These are phyloP conservation scores for Plantago elongata DNA, from an alignment of 257 asterid genomes.

Conservation along the genomic window DNA sequence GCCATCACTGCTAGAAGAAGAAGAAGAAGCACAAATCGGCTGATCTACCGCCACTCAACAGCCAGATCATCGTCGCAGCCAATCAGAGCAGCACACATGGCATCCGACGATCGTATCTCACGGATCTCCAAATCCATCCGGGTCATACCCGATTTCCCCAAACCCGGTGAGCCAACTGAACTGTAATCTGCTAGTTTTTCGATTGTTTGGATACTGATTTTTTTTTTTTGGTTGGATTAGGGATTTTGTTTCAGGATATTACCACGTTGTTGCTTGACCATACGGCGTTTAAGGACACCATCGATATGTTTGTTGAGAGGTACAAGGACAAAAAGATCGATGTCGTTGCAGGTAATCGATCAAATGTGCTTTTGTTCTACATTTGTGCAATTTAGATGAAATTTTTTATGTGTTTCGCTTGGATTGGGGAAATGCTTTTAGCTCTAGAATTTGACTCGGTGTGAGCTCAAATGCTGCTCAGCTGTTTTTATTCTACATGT, in stretches of 20 bases:
- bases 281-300: slow-evolving; percentile 77
- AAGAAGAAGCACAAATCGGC: slow-evolving; percentile 13
- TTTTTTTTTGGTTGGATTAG: slow-evolving; percentile 26
- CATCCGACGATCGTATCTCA: slow-evolving; percentile 60
- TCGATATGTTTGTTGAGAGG: slow-evolving; percentile 90
- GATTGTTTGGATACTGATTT: not conserved
- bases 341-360: slow-evolving; percentile 70
- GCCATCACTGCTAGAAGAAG: slow-evolving; percentile 16
- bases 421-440: no score
- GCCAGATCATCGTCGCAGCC: slow-evolving; percentile 26
- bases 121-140: slow-evolving; percentile 71
- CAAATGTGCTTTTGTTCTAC: no score
- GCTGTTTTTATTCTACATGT: no score
- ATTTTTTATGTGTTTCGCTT: no score
- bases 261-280: slow-evolving; percentile 88
- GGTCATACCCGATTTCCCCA: slow-evolving; percentile 87
- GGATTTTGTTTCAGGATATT: slow-evolving; percentile 91
- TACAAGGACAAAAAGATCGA: slow-evolving; percentile 55
- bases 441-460: no score
- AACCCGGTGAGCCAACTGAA: slow-evolving; percentile 46
- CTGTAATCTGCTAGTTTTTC: not conserved
- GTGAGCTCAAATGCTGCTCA: no score
- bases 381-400: no score
- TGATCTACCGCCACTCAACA: slow-evolving; percentile 24
- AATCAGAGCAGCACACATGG: slow-evolving; percentile 34